Percentiles rank a stretch among this genome's conserved stretches.
Conservation (phyloP, 2,329 filamentous ascomycete species). For the Ceratocystis smalleyi region DNA sequence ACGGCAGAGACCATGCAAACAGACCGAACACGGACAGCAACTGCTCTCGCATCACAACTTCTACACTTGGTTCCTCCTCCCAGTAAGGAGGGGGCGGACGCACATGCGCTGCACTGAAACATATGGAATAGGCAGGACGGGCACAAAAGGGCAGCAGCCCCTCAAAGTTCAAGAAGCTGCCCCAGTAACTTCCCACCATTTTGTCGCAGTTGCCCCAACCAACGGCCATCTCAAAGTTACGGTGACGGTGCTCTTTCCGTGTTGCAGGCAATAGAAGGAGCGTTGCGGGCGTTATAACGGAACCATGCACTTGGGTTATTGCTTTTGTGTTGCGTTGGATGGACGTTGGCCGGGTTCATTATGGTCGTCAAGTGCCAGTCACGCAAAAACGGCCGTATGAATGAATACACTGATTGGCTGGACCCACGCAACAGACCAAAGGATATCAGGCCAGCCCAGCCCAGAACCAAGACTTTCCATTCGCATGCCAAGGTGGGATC, state of each 20-base stretch:
- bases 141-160: background rate
- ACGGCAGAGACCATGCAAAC: background rate
- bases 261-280: conserved; percentile 9
- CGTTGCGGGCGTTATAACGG: conserved; percentile 12
- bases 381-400: background rate
- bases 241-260: conserved; percentile 6
- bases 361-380: background rate
- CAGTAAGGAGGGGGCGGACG: background rate
- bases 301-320: conserved; percentile 5
- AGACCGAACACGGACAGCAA: background rate
- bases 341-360: background rate
- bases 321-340: background rate
- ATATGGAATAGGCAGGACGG: background rate
- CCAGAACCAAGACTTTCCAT: background rate
- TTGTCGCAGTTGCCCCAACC: background rate
- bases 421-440: no score
- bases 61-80: background rate
- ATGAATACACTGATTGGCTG: background rate
- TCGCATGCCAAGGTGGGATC: background rate
- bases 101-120: background rate
- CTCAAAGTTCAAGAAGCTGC: background rate
- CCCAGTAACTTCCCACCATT: background rate
- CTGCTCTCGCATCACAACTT: background rate
- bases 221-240: background rate
- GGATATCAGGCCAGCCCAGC: no score